Evolutionary conservation across 1,284 basidiomycete species (phyloP).

Genomic region (Sporisorium scitamineum): DNA sequence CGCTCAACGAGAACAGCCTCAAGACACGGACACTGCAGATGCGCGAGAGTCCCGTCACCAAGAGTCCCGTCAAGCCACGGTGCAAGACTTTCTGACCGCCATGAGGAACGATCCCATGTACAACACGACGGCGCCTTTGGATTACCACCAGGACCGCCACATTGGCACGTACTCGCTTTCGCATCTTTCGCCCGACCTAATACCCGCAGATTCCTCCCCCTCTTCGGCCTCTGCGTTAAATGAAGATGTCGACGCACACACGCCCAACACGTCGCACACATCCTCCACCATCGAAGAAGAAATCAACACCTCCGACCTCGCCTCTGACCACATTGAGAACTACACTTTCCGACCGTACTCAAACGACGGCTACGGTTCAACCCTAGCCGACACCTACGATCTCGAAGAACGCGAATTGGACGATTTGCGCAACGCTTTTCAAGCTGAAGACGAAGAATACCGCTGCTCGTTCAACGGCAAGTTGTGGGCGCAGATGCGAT

Average conservation of each 20-base stretch:
- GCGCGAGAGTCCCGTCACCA: background rate
- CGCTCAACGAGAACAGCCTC: background rate
- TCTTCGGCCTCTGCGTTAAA: background rate
- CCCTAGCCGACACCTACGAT: background rate
- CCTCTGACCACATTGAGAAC: background rate
- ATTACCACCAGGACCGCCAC: constrained; percentile 28
- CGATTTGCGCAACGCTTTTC: background rate
- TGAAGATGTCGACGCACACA: background rate
- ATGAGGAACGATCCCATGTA: constrained; percentile 37
- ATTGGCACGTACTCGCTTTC: constrained; percentile 28
- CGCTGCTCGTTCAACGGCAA: background rate
- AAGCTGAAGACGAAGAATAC: background rate
- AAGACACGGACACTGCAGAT: background rate
- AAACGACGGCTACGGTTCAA: constrained; percentile 17
- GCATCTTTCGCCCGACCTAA: constrained; percentile 3
- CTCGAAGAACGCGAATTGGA: background rate
- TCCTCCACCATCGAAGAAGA: background rate
- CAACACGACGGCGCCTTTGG: background rate
- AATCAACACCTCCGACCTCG: background rate
- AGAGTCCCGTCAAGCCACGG: constrained; percentile 5
- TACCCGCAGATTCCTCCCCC: background rate
- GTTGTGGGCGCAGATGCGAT: constrained; percentile 1
- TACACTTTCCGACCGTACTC: background rate
- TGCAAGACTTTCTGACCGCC: constrained; percentile 19
- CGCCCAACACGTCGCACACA: background rate